Base-by-base conservation (phyloP, 305 asterid species). In the Nicotiana rustica region DNA sequence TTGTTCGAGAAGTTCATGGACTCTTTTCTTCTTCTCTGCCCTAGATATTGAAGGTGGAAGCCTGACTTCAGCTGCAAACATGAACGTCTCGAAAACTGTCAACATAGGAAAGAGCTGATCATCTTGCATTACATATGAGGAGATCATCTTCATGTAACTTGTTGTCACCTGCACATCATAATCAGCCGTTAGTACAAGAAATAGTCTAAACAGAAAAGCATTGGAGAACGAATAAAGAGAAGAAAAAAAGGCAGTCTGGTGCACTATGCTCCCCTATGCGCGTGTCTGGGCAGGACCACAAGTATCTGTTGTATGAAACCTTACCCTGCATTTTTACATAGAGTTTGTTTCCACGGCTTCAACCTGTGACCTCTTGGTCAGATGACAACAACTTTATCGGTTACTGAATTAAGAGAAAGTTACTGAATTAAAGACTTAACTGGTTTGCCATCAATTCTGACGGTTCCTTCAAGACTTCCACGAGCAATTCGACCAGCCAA, bases 121-220 rank as follows among this genome's bases (percentile, higher is more conserved):
- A 65, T 95, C 98, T 90, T 95, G 96, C 98, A 93, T 95, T 83
- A 93, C 97, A 47, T 95, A 95, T 1, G 98, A 93, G 9, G 98
- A 95, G 14, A 95, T 88, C 96, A 91, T 92, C 90, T 95, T 95
- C 98, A 92, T 93, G 75, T 93, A 95, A 85, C 98, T 95, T 0
- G 98, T 84, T 64, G 98, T 93, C 67, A 95, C 98, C 98, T 94
- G 90, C 88, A 84, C 41, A 64, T 78, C 78, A 71, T 44, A 71
- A 13, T 9, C 10, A 6, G 13, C 1, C 35, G 0, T 78, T 0
- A 78, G 38, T 78, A 71, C 25, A 31, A n/a, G 65, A 29, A 82
- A 35, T 57, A 73, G 56, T 67, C 44, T 55, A 9, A 38, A 29
- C 7, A 10, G 44, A 35, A 36, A 5, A 36, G 44, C 1, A 36